Conservation (phyloP, 75 land plant genomes). For the Ceratopteris richardii region DNA sequence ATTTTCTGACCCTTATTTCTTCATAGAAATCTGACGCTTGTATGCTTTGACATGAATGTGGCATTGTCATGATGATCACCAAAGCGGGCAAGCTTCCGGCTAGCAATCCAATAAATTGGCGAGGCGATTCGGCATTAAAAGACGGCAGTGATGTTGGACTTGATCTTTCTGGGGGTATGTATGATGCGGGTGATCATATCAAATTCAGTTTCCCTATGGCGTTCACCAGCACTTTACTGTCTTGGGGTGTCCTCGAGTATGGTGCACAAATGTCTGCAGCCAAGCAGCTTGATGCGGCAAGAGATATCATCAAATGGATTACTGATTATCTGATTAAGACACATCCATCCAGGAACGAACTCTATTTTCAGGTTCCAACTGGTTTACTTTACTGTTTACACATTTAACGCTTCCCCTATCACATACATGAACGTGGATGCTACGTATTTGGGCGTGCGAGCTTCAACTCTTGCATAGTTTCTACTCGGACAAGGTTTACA, state of each 20-base stretch:
- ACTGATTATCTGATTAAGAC: slow-evolving; percentile 84
- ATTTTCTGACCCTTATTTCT: too few species aligned
- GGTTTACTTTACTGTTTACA: too few species aligned
- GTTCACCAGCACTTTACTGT: slow-evolving; percentile 80
- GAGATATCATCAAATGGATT: slow-evolving; percentile 65
- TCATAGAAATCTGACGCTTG: too few species aligned
- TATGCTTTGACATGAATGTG: too few species aligned
- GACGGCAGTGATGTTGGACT: slow-evolving; percentile 64
- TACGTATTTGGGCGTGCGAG: too few species aligned
- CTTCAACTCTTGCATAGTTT: too few species aligned
- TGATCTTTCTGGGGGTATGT: slow-evolving; percentile 83
- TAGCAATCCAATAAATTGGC: slow-evolving; percentile 62
- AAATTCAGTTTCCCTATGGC: slow-evolving; percentile 99
- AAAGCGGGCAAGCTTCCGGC: slow-evolving; percentile 80
- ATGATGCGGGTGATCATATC: slow-evolving; percentile 93
- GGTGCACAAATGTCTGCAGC: slow-evolving; percentile 56
- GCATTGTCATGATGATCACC: too few species aligned
- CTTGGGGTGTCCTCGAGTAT: slow-evolving; percentile 92
- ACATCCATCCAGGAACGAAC: slow-evolving; percentile 56
- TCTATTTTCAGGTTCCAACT: slow-evolving; percentile 93
- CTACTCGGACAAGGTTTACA: too few species aligned
- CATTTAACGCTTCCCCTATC: too few species aligned
- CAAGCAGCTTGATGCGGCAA: slow-evolving; percentile 31
- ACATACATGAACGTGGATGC: too few species aligned
- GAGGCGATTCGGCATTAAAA: slow-evolving; percentile 73